A percentile compares a stretch with the other conserved stretches of the same genome.
These are phyloP conservation scores for Linderina pennispora DNA, from an alignment of 192 early-diverging fungal genomes.

Conservation along the genomic window DNA sequence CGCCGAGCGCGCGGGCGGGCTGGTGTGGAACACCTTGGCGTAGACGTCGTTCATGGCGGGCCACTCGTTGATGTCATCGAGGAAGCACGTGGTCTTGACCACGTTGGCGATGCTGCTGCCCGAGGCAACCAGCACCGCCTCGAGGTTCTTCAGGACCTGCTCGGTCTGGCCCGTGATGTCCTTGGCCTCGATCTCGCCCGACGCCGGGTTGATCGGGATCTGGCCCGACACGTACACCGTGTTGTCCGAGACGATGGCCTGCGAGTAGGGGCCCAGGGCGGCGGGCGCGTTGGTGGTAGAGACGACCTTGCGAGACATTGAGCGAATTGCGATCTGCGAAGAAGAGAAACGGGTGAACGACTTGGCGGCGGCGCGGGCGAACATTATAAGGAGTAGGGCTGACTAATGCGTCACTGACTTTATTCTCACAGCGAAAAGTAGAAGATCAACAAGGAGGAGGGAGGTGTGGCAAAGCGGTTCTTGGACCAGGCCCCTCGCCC, in stretches of 20 bases:
- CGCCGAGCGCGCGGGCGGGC: conserved; percentile 65
- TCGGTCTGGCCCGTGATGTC: conserved; percentile 69
- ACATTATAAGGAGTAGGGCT: conserved; percentile 3
- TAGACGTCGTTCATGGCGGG: conserved; percentile 87
- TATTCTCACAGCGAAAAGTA: neutral
- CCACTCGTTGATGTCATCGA: conserved; percentile 92
- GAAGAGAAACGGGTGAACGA: conserved; percentile 1
- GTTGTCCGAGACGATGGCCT: conserved; percentile 78
- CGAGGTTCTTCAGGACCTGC: conserved; percentile 77
- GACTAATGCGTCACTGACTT: no score
- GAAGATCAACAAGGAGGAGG: neutral
- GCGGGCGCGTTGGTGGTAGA: conserved; percentile 59
- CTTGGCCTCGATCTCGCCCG: conserved; percentile 64
- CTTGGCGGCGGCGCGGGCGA: neutral
- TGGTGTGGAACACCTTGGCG: conserved; percentile 59
- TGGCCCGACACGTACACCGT: conserved; percentile 79
- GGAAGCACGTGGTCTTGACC: conserved; percentile 95
- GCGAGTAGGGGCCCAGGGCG: conserved; percentile 75
- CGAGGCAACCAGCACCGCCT: conserved; percentile 75
- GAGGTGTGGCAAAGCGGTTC: no score
- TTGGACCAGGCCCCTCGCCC: no score
- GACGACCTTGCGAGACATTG: conserved; percentile 43
- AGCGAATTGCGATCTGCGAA: conserved; percentile 8
- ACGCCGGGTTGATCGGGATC: conserved; percentile 67
- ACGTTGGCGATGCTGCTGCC: conserved; percentile 76